A percentile compares a stretch with the other conserved stretches of the same genome.
These are phyloP conservation scores for Gleditsia sinensis DNA, from an alignment of 306 rosid species.

Conservation along the genomic window DNA sequence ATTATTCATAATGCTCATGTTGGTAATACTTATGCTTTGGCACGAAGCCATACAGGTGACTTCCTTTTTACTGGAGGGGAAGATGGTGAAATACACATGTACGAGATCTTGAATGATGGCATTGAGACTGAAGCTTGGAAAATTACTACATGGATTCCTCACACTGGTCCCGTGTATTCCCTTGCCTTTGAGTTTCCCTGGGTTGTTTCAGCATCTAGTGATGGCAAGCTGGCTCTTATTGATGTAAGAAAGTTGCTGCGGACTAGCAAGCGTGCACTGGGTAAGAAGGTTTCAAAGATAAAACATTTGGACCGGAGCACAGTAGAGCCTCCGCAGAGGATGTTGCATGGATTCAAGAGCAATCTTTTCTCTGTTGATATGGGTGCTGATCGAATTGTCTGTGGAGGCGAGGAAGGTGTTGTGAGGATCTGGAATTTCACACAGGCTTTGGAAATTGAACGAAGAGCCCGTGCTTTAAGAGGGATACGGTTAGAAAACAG, in stretches of 20 bases:
- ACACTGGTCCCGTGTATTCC: conserved; percentile 76
- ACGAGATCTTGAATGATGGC: conserved; percentile 50
- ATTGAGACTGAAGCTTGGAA: conserved; percentile 37
- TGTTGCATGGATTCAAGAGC: conserved; percentile 76
- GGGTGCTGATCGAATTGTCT: conserved; percentile 89
- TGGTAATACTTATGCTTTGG: conserved; percentile 73
- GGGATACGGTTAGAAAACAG: conserved; percentile 76
- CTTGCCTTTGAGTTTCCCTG: conserved; percentile 97
- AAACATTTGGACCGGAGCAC: conserved; percentile 38
- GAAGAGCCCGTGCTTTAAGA: conserved; percentile 62
- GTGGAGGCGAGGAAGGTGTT: conserved; percentile 95
- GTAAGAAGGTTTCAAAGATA: conserved; percentile 42
- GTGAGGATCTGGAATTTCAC: conserved; percentile 94
- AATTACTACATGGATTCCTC: conserved; percentile 83
- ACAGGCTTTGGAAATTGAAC: conserved; percentile 79
- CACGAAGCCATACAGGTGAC: conserved; percentile 77
- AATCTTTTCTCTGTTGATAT: conserved; percentile 76
- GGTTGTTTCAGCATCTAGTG: conserved; percentile 93
- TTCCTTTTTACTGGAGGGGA: conserved; percentile 92
- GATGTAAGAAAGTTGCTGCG: conserved; percentile 75
- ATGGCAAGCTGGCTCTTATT: conserved; percentile 79
- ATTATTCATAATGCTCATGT: conserved; percentile 66
- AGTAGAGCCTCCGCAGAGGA: conserved; percentile 94
- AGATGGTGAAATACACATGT: conserved; percentile 89
- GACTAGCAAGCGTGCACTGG: conserved; percentile 42